Base-by-base conservation (phyloP, 2,329 filamentous ascomycete species). In the Fusarium papillatum region DNA sequence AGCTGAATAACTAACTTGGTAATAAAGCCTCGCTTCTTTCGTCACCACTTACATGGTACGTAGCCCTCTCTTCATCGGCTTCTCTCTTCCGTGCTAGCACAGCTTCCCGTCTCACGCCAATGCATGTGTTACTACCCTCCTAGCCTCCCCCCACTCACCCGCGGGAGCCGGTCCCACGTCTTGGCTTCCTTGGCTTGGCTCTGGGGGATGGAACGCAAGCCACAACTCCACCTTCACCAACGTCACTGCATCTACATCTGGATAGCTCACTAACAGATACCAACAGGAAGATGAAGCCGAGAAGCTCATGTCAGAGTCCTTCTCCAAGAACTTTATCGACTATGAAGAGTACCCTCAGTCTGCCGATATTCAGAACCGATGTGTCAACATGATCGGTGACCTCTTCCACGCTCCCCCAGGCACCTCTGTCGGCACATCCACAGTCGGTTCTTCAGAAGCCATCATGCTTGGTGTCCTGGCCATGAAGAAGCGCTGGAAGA, bases 401-500 rank as follows among this genome's bases (percentile, higher is more conserved):
- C 90, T 98, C 55, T 98, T 97, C 91, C 91, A 98, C 84, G 93
- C 94, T 13, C 95, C 95, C 1, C 85, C 89, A 5, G 87, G 89
- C 34, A 91, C 92, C 71, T 92, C 95, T 59, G 91, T 98, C 82
- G 96, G 96, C 48, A 98, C 96, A 1, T 96, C 94, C 7, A 96
- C 94, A 50, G 93, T 98, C 72, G 96, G 96, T 59, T 96, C 94
- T 71, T 98, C 95, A 65, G 96, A 98, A 84, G 94, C 94, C 79
- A 95, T 96, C 85, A 95, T 95, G 93, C 89, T 95, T 43, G 93
- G 87, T 53, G 93, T 95, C 3, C 87, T 98, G 41, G 96, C 96
- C 79, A 98, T 98, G 95, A 98, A 98, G 91, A 95, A 93, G 87
- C 92, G 93, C 80, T 98, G 96, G 96, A 93, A 95, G 87, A 95